phyloP scores from a whole-genome alignment of 176 grass and related monocot species.

The Musa itinerans region DNA sequence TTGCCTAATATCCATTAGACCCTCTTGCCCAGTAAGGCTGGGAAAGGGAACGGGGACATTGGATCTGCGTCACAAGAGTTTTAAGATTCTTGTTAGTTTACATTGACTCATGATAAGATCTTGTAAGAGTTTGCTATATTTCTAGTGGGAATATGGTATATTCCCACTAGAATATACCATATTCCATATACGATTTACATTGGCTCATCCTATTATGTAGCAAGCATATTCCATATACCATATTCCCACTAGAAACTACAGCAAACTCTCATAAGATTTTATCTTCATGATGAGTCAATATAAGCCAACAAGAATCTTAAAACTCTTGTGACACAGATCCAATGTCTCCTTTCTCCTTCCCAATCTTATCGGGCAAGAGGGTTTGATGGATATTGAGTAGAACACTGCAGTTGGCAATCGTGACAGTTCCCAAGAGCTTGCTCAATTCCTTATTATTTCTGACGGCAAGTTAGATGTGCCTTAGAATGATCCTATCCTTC shows the following conservation, averaged over 20 bases:
- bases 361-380: constrained; percentile 26
- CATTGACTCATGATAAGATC: not conserved
- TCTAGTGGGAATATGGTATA: not conserved
- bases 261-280: not conserved
- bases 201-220: no score
- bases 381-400: constrained; percentile 33
- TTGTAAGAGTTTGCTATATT: not conserved
- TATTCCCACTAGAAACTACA: not conserved
- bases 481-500: no score
- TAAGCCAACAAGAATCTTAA: not conserved
- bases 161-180: no score
- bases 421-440: constrained; percentile 9
- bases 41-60: constrained; percentile 1
- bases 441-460: no score
- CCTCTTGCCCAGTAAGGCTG: constrained; percentile 27
- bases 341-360: constrained; percentile 2
- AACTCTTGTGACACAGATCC: constrained; percentile 13
- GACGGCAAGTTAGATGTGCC: no score
- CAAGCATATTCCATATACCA: not conserved
- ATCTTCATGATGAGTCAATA: not conserved
- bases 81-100: not conserved
- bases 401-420: constrained; percentile 30
- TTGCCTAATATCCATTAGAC: constrained; percentile 36
- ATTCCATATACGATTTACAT: no score
- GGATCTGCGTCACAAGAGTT: constrained; percentile 13